Conservation (phyloP, 371 early-diverging fungal genomes). For the Mortierella sp. region DNA sequence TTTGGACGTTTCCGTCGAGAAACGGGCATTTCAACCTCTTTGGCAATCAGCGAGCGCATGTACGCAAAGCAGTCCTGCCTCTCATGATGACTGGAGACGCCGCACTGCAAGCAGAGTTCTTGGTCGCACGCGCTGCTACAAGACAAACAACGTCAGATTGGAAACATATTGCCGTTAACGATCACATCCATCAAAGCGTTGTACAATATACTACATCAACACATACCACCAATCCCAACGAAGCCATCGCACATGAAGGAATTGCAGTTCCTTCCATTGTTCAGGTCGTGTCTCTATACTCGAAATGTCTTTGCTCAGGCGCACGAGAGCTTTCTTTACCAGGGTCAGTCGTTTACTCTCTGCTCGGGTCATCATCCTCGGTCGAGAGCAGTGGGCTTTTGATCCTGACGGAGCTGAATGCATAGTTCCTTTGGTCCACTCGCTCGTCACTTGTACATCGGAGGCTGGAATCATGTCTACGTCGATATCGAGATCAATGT, state of each 20-base stretch:
- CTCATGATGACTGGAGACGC: slow-evolving; percentile 63
- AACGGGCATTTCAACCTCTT: background rate
- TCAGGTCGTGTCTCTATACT: slow-evolving; percentile 69
- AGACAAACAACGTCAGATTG: no score
- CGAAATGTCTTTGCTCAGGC: slow-evolving; percentile 60
- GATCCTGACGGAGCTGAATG: background rate
- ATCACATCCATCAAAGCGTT: no score
- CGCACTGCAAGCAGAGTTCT: slow-evolving; percentile 69
- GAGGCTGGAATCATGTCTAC: no score
- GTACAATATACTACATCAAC: background rate
- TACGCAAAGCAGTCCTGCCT: slow-evolving; percentile 61
- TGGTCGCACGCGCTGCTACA: slow-evolving; percentile 56
- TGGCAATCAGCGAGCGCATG: slow-evolving; percentile 51
- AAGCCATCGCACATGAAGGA: slow-evolving; percentile 69
- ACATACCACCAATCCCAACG: slow-evolving; percentile 67
- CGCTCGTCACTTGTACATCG: background rate
- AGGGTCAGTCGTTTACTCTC: slow-evolving; percentile 34
- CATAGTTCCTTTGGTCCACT: background rate
- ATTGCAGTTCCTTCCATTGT: slow-evolving; percentile 76
- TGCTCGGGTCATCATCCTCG: slow-evolving; percentile 30
- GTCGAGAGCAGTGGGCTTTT: slow-evolving; percentile 9
- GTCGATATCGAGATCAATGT: background rate
- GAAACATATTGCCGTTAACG: no score
- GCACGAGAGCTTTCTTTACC: slow-evolving; percentile 33
- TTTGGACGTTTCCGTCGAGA: slow-evolving; percentile 1